Conservation (phyloP, 768 basidiomycete genomes). For the Mycena galopus region DNA sequence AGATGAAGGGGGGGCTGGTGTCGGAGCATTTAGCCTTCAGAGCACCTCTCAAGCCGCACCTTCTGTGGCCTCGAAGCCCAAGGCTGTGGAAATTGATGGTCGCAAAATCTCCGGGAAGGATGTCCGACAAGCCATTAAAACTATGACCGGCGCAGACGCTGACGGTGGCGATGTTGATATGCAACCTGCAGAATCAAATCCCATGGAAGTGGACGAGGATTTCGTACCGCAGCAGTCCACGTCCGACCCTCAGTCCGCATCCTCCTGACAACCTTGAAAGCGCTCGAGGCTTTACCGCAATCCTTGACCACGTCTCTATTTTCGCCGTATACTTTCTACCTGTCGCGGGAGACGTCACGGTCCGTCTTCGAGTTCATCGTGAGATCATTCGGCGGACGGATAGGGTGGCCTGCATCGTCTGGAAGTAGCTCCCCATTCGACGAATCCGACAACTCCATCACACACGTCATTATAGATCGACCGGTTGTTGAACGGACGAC, state of each 20-base stretch:
- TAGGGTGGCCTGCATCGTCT: constrained; percentile 89
- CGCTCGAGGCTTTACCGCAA: constrained; percentile 71
- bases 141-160: constrained; percentile 50
- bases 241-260: constrained; percentile 57
- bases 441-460: constrained; percentile 86
- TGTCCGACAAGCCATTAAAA: constrained; percentile 74
- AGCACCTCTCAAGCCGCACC: constrained; percentile 49
- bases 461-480: constrained; percentile 95
- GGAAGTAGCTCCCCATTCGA: constrained; percentile 86
- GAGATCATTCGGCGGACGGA: constrained; percentile 90
- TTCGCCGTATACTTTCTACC: constrained; percentile 88
- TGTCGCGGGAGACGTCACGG: constrained; percentile 93
- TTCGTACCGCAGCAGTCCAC: constrained; percentile 74
- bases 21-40: constrained; percentile 89
- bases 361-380: constrained; percentile 95
- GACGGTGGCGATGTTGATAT: constrained; percentile 55
- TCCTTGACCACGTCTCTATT: constrained; percentile 77
- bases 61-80: constrained; percentile 60
- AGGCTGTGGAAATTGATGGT: constrained; percentile 59
- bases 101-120: constrained; percentile 63
- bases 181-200: constrained; percentile 48
- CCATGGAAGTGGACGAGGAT: constrained; percentile 68
- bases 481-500: constrained; percentile 66
- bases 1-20: constrained; percentile 90
- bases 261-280: constrained; percentile 78